Evolutionary conservation across 2,329 filamentous ascomycete genomes (phyloP).

Genomic region (Pyrenophora graminea): DNA sequence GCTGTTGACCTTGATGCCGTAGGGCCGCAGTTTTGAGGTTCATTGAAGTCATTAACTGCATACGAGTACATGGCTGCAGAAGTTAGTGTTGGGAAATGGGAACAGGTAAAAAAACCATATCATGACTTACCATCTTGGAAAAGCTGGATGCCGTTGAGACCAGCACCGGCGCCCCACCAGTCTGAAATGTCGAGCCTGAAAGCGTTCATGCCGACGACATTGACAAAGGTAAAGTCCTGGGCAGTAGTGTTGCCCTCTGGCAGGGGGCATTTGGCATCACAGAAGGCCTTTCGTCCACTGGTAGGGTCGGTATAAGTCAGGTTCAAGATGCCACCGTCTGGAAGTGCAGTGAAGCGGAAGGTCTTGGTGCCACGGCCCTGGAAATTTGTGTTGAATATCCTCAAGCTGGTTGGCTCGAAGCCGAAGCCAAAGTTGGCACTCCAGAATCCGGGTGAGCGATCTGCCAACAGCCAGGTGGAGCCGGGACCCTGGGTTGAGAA

Average conservation of each 20-base stretch:
- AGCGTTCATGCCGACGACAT: slow-evolving; percentile 85
- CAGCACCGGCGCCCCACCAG: slow-evolving; percentile 85
- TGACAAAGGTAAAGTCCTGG: slow-evolving; percentile 93
- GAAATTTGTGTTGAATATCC: slow-evolving; percentile 83
- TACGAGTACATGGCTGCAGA: slow-evolving; percentile 74
- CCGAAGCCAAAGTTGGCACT: slow-evolving; percentile 79
- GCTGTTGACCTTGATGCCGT: slow-evolving; percentile 62
- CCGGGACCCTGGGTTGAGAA: slow-evolving; percentile 66
- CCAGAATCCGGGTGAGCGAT: slow-evolving; percentile 79
- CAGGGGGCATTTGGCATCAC: slow-evolving; percentile 84
- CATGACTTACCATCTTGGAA: slow-evolving; percentile 67
- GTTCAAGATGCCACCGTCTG: slow-evolving; percentile 93
- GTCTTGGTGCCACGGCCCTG: slow-evolving; percentile 85
- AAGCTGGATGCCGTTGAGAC: slow-evolving; percentile 82
- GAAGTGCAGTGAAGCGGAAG: slow-evolving; percentile 83
- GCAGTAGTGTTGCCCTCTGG: slow-evolving; percentile 69
- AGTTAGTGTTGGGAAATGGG: slow-evolving; percentile 4
- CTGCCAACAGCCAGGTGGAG: slow-evolving; percentile 81
- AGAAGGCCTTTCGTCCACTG: slow-evolving; percentile 67
- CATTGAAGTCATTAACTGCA: slow-evolving; percentile 85
- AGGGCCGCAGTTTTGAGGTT: slow-evolving; percentile 74
- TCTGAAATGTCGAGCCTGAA: slow-evolving; percentile 85
- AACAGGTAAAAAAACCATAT: not conserved
- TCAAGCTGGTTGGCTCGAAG: slow-evolving; percentile 84
- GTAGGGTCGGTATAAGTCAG: slow-evolving; percentile 82